Percentiles rank a stretch among this genome's conserved stretches.
Evolutionary conservation across 1,284 basidiomycete genomes (phyloP).

Genomic region (Trametes versicolor): DNA sequence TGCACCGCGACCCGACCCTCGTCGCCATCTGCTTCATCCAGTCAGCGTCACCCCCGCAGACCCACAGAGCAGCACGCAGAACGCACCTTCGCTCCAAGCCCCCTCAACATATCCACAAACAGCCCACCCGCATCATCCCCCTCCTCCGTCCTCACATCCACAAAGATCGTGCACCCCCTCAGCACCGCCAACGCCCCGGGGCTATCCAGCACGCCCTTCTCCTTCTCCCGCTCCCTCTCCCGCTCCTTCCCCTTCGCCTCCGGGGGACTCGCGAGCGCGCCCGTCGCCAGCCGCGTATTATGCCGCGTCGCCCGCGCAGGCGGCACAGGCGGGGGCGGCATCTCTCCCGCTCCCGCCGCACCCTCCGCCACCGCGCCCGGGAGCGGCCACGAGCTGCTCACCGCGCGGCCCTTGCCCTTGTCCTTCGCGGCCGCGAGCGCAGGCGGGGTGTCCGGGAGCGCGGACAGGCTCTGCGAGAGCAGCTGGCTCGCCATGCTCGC

Average conservation of each 20-base stretch:
- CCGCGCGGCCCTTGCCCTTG: constrained; percentile 30
- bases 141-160: constrained; percentile 89
- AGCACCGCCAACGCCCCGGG: constrained; percentile 56
- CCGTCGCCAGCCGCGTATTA: constrained; percentile 32
- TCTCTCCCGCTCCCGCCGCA: not conserved
- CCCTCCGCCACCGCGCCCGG: constrained; percentile 4
- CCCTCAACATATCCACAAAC: constrained; percentile 86
- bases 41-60: not conserved
- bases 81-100: constrained; percentile 85
- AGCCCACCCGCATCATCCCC: constrained; percentile 87
- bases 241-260: constrained; percentile 9
- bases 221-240: constrained; percentile 34
- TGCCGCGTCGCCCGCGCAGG: constrained; percentile 21
- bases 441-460: constrained; percentile 51
- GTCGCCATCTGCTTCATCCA: constrained; percentile 58
- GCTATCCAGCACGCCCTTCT: constrained; percentile 43
- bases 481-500: constrained; percentile 68
- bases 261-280: constrained; percentile 24
- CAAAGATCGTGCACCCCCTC: constrained; percentile 85
- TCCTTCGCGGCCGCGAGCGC: constrained; percentile 48
- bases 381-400: constrained; percentile 21
- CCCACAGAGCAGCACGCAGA: not conserved
- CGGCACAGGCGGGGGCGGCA: constrained; percentile 18
- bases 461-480: constrained; percentile 63
- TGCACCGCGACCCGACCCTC: constrained; percentile 80